Evolutionary conservation across 371 early-diverging fungal species (phyloP).

Genomic region (Rhizopus arrhizus): DNA sequence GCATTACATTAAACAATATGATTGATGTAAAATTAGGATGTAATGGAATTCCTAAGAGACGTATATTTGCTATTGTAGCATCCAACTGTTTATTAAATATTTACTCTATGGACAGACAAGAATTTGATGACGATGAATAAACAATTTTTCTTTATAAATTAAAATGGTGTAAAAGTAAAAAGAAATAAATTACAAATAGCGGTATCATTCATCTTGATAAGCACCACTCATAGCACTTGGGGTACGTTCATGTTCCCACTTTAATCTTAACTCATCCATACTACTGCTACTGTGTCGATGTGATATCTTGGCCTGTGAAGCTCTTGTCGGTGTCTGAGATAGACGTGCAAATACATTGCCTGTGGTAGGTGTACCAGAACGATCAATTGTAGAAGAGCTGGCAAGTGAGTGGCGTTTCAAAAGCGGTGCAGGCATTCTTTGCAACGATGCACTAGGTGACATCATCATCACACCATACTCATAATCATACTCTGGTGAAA

Average conservation of each 20-base stretch:
- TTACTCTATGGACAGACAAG: slow-evolving; percentile 19
- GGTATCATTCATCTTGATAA: slow-evolving; percentile 24
- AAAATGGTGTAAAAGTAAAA: background rate
- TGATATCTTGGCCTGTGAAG: slow-evolving; percentile 51
- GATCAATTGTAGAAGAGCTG: slow-evolving; percentile 19
- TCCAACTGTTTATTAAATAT: slow-evolving; percentile 15
- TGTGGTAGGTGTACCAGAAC: slow-evolving; percentile 31
- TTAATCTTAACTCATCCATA: slow-evolving; percentile 33
- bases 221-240: slow-evolving; percentile 36
- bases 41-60: slow-evolving; percentile 24
- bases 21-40: slow-evolving; percentile 24
- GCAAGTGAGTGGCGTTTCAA: slow-evolving; percentile 2
- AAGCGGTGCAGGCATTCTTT: slow-evolving; percentile 7
- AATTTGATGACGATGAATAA: background rate
- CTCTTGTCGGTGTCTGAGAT: slow-evolving; percentile 48
- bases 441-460: slow-evolving; percentile 19
- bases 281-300: slow-evolving; percentile 39
- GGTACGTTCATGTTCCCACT: slow-evolving; percentile 30
- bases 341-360: slow-evolving; percentile 50
- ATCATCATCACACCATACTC: slow-evolving; percentile 19
- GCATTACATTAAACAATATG: slow-evolving; percentile 9
- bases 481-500: slow-evolving; percentile 4
- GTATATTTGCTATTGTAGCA: slow-evolving; percentile 15
- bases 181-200: background rate
- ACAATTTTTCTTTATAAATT: background rate